Evolutionary conservation across 164 flowering plant species (phyloP), one percentile per base, ranked within the genome.

Genomic region (Magnolia sinica): DNA sequence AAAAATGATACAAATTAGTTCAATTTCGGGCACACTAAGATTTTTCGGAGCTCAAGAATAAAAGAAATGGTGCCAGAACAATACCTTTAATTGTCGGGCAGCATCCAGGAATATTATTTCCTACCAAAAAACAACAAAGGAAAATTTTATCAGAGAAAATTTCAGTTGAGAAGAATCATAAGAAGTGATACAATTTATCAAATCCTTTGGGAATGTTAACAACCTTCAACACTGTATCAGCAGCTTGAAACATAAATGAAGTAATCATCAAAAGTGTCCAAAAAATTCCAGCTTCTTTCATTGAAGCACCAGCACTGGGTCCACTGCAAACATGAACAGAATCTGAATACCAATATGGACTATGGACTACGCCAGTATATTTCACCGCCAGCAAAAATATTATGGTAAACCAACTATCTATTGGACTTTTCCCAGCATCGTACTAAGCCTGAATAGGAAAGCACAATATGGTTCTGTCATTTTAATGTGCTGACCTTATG

Each of bases 221-320:
- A 81, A 91, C 99, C 99, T 96, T 96, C 75, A 96, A 82, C 14
- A 96, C 91, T 14, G 98, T 91, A 79, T 94, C 99, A 68, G 91
- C 98, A 66, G 98, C 99, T 94, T 96, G 99, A 71, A 96, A 81
- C 64, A 96, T 78, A 85, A 92, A 96, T 52, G 99, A 96, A 74
- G 86, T 58, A 69, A 90, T 84, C 99, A 96, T 96, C 83, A 96
- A 74, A 77, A 89, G 82, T 73, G 91, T 89, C 99, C 99, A 96
- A 85, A 91, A 96, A 52, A 96, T 77, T 71, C 98, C 91, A 75
- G 90, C 90, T 71, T 86, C 92, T 87, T 87, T 89, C 74, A 94
- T 70, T 51, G 94, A 91, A 74, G 82, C 83, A 82, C 97, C 96
- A 75, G 90, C 83, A 84, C 88, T 82, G 78, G 98, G 90, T 82